Percentiles rank a stretch among this genome's conserved stretches.
phyloP scores from a whole-genome alignment of 1,139 yeast genomes.

The Komagataea norvegica region DNA sequence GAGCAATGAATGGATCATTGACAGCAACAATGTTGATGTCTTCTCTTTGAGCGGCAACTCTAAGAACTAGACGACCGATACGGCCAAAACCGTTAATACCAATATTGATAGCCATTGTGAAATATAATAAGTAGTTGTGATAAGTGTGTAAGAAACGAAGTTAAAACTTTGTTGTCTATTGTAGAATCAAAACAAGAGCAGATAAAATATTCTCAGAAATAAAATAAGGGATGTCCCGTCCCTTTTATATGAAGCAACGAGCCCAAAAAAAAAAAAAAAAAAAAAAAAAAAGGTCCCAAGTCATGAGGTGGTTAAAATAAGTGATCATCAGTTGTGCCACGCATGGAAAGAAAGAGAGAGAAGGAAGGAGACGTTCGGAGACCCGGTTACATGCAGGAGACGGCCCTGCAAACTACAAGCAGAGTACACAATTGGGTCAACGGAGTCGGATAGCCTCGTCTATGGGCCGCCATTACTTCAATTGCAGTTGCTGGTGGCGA shows the following conservation, averaged over 20 bases:
- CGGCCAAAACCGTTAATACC: slow-evolving; percentile 92
- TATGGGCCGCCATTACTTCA: too few relatives aligned
- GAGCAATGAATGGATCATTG: slow-evolving; percentile 80
- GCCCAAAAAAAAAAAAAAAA: neutral
- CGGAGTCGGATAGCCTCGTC: neutral
- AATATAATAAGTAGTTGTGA: slow-evolving; percentile 1
- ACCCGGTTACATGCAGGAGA: too few relatives aligned
- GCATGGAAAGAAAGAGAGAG: too few relatives aligned
- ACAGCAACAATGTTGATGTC: slow-evolving; percentile 68
- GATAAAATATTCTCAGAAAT: too few relatives aligned
- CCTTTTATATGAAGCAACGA: neutral
- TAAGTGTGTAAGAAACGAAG: too few relatives aligned
- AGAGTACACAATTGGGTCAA: neutral
- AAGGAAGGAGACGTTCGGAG: too few relatives aligned
- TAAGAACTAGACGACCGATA: slow-evolving; percentile 77
- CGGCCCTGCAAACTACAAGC: too few relatives aligned
- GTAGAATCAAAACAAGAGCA: too few relatives aligned
- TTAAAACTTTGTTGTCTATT: neutral
- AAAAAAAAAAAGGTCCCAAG: neutral
- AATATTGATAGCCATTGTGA: slow-evolving; percentile 36
- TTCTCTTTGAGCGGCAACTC: slow-evolving; percentile 67
- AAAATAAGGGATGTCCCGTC: slow-evolving; percentile 3
- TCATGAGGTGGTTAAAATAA: slow-evolving; percentile 7
- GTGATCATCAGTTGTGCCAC: too few relatives aligned
- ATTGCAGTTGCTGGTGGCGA: too few relatives aligned